Evolutionary conservation across 441 rosid species (phyloP), one percentile per base, ranked within the genome.

Genomic region (Aquilaria agallochum): DNA sequence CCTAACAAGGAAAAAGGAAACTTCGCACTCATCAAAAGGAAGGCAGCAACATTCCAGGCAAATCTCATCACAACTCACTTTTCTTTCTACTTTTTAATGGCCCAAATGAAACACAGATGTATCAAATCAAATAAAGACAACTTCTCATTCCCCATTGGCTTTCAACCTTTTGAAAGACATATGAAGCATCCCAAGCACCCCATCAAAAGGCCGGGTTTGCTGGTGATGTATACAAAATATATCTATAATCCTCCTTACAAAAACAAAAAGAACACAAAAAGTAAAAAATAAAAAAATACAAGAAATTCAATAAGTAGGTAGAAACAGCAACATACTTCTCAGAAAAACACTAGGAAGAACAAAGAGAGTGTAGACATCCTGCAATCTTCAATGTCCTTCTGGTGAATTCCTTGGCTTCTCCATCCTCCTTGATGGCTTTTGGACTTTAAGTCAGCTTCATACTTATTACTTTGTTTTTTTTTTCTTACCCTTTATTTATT

Each of bases 91-190:
- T 68, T 73, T 64, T 62, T 48, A 62, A 59, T 72, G 74, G 81
- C 70, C 81, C 83, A 72, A 71, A 66, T 58, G 69, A 65, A 81
- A 68, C 68, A 72, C 61, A 67, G 57, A 70, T 52, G 69, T 40
- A 77, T 76, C 79, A 76, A 76, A 80, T 79, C 85, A 82, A 74
- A 62, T 80, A 74, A 73, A 77, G 78, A 66, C 75, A 69, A 62
- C 58, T 76, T 72, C 66, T 76, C 78, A 74, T 67, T 75, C 85
- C 76, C 69, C 76, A 42, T 66, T 20, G 81, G 78, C 83, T 76
- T 77, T 78, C 80, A 73, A 70, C 81, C 82, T 76, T 74, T 75
- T 72, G 74, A 78, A 80, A 77, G 80, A 72, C 78, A 80, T 44
- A 62, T 67, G 81, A 76, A 81, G 83, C 80, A 81, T 67, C 83